Conservation (phyloP, 345 rosid genomes). For the Rhodomyrtus tomentosa region DNA sequence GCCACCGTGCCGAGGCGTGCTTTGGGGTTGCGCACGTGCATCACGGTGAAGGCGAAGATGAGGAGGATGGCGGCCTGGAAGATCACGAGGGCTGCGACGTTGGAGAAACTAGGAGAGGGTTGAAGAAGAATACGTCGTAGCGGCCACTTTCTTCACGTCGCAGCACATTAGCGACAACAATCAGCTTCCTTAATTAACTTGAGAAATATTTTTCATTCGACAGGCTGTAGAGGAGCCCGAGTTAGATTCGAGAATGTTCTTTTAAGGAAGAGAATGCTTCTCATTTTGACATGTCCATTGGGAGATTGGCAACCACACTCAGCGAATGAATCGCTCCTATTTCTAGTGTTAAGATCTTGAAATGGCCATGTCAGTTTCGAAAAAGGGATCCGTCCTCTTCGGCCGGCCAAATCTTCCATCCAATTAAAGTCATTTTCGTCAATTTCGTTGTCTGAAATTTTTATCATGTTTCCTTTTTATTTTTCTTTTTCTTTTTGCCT, state of each 20-base stretch:
- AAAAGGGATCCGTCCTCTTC: no score
- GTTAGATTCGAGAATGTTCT: neutral
- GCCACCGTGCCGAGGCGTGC: neutral
- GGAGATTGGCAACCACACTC: neutral
- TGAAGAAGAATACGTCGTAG: neutral
- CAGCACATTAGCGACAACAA: neutral
- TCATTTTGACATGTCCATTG: neutral
- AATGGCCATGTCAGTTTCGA: no score
- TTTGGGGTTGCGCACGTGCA: neutral
- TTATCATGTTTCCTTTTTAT: no score
- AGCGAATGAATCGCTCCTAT: neutral
- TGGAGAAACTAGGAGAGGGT: neutral
- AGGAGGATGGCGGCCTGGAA: neutral
- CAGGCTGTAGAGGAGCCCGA: neutral
- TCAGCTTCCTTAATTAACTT: neutral
- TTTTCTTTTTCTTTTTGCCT: no score
- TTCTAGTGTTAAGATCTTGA: neutral
- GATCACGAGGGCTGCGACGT: neutral
- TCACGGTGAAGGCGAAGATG: neutral
- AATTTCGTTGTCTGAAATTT: no score
- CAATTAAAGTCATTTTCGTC: no score
- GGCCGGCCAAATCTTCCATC: no score
- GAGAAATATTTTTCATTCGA: neutral
- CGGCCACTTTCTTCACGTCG: neutral
- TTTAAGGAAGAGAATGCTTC: neutral